Evolutionary conservation across 2,329 filamentous ascomycete genomes (phyloP).

Genomic region (Pezicula radicicola): DNA sequence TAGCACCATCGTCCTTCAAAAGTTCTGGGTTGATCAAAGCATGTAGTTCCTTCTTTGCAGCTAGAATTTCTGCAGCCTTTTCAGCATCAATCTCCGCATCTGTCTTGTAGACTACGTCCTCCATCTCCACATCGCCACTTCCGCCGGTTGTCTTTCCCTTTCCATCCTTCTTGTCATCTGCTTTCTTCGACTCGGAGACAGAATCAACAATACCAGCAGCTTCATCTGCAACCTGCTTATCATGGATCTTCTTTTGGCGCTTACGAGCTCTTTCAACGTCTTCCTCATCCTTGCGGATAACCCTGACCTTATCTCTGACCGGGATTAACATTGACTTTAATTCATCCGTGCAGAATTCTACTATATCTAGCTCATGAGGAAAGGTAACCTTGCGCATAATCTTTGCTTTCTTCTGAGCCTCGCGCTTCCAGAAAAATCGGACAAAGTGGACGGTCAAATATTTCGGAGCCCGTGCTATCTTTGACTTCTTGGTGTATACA

Average conservation of each 20-base stretch:
- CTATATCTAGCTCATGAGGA: slow-evolving; percentile 84
- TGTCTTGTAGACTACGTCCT: slow-evolving; percentile 68
- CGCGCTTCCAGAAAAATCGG: slow-evolving; percentile 95
- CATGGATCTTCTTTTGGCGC: slow-evolving; percentile 70
- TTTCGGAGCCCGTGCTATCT: slow-evolving; percentile 85
- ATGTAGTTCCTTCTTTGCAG: slow-evolving; percentile 85
- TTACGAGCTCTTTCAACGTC: slow-evolving; percentile 91
- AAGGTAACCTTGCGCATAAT: slow-evolving; percentile 99
- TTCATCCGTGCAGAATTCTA: slow-evolving; percentile 94
- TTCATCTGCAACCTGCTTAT: slow-evolving; percentile 45
- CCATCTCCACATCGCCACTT: slow-evolving; percentile 70
- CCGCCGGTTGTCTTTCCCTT: slow-evolving; percentile 35
- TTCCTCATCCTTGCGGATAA: slow-evolving; percentile 91
- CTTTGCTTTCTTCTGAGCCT: slow-evolving; percentile 97
- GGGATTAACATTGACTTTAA: slow-evolving; percentile 80
- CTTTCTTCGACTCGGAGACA: slow-evolving; percentile 37
- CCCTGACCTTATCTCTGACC: slow-evolving; percentile 93
- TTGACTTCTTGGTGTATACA: slow-evolving; percentile 85
- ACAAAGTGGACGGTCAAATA: slow-evolving; percentile 97
- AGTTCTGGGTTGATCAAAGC: slow-evolving; percentile 73
- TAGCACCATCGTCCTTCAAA: slow-evolving; percentile 74
- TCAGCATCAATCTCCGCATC: slow-evolving; percentile 91
- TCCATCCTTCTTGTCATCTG: slow-evolving; percentile 46
- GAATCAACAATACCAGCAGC: slow-evolving; percentile 44
- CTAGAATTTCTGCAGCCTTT: slow-evolving; percentile 68